Evolutionary conservation across 495 filamentous ascomycete species (phyloP), one percentile per base, ranked within the genome.

Genomic region (Xylaria sp.): DNA sequence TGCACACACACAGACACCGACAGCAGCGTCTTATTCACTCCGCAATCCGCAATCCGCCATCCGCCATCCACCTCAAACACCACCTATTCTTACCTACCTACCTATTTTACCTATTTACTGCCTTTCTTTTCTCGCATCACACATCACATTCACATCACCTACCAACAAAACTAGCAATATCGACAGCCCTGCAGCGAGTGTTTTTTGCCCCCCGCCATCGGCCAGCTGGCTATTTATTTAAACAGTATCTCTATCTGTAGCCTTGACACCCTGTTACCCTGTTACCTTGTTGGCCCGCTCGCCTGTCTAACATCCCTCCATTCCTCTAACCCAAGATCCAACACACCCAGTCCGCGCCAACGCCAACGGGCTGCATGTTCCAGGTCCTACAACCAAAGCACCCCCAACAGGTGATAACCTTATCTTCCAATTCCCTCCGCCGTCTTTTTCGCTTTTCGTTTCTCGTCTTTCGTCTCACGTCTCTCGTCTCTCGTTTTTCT

Each of bases 351-450:
- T 33, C 37, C 57, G 57, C 43, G 61, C 66, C 40, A 37, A 26
- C 43, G 31, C 41, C n/a, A n/a, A n/a, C n/a, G n/a, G n/a, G n/a
- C 43, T 48, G 67, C 67, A 69, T 61, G 29, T 52, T 19, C 37
- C 66, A 48, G 46, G 64, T 35, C 50, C 43, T 59, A 59, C 31
- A 14, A 59, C 31, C 48, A 67, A n/a, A n/a, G 31, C 41, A 15
- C 48, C 48, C 17, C 46, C 35, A 40, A 67, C 52, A 55, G 65
- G 66, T 68, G 33, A 40, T 68, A 61, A 37, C 55, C 55, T 44
- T 55, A 46, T n/a, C 35, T 58, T 3, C 65, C 35, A 58, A 6
- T 29, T n/a, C 57, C 33, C 57, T 37, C 37, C 33, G 57, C 57
- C n/a, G 57, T 59, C 33, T 21, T 67, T 17, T 12, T n/a, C n/a